A percentile compares a stretch with the other conserved stretches of the same genome.
Evolutionary conservation across 768 basidiomycete genomes (phyloP).

Genomic region (Hortiboletus flavorubellus): DNA sequence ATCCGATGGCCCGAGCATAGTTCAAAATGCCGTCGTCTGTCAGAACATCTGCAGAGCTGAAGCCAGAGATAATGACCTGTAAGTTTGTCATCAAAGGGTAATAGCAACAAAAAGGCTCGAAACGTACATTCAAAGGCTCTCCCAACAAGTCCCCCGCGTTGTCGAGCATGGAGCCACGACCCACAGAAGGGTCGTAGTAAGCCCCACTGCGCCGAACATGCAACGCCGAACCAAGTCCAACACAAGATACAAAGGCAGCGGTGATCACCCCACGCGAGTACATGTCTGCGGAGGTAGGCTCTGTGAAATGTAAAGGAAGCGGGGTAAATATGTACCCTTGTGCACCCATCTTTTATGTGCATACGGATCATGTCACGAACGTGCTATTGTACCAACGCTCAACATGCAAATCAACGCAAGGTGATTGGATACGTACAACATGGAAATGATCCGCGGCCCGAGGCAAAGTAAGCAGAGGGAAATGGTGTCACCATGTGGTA

Average conservation of each 20-base stretch:
- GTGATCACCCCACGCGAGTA: background rate
- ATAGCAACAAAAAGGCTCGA: background rate
- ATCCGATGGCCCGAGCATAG: slow-evolving; percentile 59
- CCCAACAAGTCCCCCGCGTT: slow-evolving; percentile 38
- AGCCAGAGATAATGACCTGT: slow-evolving; percentile 61
- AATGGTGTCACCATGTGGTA: background rate
- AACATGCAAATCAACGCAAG: background rate
- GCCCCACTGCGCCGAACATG: slow-evolving; percentile 13
- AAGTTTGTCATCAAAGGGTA: background rate
- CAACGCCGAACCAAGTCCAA: slow-evolving; percentile 1
- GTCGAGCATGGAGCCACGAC: slow-evolving; percentile 46
- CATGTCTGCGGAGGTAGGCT: background rate
- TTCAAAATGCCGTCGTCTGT: slow-evolving; percentile 54
- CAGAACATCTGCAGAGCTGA: slow-evolving; percentile 55
- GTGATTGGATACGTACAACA: background rate
- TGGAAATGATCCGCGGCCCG: background rate
- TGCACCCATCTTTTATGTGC: background rate
- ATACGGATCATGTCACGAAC: background rate
- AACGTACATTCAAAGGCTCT: slow-evolving; percentile 41
- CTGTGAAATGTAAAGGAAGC: background rate
- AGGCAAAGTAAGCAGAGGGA: background rate
- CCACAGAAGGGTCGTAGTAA: slow-evolving; percentile 34
- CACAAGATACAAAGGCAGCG: background rate
- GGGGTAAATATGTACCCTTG: background rate
- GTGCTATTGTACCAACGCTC: background rate